A percentile compares a stretch with the other conserved stretches of the same genome.
Conservation (phyloP, 805 yeast genomes). For the Saccharomycopsis sp. region DNA sequence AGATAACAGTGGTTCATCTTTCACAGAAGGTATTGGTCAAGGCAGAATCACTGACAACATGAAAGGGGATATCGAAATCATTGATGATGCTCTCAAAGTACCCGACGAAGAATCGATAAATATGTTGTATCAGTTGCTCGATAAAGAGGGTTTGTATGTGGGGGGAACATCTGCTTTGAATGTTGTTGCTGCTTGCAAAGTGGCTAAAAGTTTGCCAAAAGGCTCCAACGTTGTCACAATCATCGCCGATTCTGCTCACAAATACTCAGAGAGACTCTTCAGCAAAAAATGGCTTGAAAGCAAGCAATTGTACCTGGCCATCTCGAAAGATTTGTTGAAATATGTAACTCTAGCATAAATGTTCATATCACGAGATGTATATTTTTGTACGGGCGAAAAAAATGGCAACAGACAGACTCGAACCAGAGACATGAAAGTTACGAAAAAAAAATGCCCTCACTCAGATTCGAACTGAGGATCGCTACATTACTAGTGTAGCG, state of each 20-base stretch:
- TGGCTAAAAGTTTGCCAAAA: slow-evolving; percentile 70
- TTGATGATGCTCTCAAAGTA: slow-evolving; percentile 74
- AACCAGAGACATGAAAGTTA: too few species aligned
- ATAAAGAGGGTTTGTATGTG: slow-evolving; percentile 82
- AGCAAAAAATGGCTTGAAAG: slow-evolving; percentile 66
- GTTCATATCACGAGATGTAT: too few species aligned
- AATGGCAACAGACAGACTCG: too few species aligned
- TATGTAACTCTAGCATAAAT: slow-evolving; percentile 38
- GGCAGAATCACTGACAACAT: slow-evolving; percentile 85
- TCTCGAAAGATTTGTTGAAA: slow-evolving; percentile 64
- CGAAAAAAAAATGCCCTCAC: slow-evolving; percentile 27
- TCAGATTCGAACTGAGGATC: slow-evolving; percentile 33
- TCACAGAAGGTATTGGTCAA: slow-evolving; percentile 96
- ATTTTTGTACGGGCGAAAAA: too few species aligned
- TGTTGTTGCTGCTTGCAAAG: slow-evolving; percentile 78
- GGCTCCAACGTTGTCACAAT: slow-evolving; percentile 77
- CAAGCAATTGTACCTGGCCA: slow-evolving; percentile 53
- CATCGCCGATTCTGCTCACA: slow-evolving; percentile 86
- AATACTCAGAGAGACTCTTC: slow-evolving; percentile 76
- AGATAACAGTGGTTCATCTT: slow-evolving; percentile 72
- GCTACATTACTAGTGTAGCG: slow-evolving; percentile 33
- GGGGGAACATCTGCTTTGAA: slow-evolving; percentile 91
- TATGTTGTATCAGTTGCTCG: slow-evolving; percentile 75
- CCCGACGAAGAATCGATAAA: slow-evolving; percentile 74
- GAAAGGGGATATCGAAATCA: slow-evolving; percentile 55